These are phyloP conservation scores for Lipomyces yarrowii DNA, from an alignment of 1,139 yeast genomes.

Conservation along the genomic window DNA sequence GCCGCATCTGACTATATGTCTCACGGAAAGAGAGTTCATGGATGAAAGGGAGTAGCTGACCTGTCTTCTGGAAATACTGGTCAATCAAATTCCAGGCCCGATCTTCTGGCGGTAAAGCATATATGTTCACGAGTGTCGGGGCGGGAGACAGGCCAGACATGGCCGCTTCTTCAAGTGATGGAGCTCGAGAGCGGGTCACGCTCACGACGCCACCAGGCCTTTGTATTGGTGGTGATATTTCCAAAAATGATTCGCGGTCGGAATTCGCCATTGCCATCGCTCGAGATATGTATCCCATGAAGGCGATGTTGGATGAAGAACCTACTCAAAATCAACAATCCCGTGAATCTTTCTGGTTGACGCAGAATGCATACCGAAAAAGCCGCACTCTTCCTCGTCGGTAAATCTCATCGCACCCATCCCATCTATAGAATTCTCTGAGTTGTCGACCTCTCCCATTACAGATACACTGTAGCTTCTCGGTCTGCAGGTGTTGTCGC, in stretches of 20 bases:
- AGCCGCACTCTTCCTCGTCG: conserved; percentile 2
- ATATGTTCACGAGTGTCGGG: neutral
- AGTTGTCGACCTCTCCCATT: neutral
- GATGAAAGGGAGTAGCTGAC: conserved; percentile 1
- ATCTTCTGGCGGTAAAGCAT: conserved; percentile 1
- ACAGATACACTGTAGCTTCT: neutral
- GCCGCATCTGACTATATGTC: conserved; percentile 2
- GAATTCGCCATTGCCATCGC: neutral
- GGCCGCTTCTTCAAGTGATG: neutral
- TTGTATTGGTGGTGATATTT: neutral
- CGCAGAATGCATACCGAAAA: neutral
- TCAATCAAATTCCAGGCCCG: neutral
- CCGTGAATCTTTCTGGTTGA: neutral
- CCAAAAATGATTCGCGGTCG: neutral
- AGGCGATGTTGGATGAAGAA: neutral
- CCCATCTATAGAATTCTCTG: conserved; percentile 1
- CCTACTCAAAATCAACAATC: neutral
- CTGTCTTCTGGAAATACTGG: conserved; percentile 1
- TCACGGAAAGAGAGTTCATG: conserved; percentile 1
- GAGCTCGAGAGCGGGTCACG: neutral
- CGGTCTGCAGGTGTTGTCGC: neutral
- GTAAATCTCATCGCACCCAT: conserved; percentile 1
- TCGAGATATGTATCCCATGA: conserved; percentile 2
- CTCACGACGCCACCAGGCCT: conserved; percentile 1
- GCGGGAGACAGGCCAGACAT: neutral